Conservation (phyloP, 2,329 filamentous ascomycete genomes). For the Ceratocystis destructans region DNA sequence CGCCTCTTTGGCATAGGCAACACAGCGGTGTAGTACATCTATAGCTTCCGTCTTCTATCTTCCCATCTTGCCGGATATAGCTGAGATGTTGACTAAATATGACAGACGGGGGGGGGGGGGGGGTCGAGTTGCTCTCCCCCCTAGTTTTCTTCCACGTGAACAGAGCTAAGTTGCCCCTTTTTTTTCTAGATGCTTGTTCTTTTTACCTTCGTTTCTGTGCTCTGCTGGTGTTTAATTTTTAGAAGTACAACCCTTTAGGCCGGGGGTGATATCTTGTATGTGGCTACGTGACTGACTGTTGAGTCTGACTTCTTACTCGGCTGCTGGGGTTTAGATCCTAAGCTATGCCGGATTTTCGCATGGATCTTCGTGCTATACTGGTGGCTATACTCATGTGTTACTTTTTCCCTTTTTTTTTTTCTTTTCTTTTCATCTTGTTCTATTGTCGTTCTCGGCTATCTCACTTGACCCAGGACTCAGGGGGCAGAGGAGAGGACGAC, state of each 20-base stretch:
- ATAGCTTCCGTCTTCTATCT: background rate
- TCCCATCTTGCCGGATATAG: background rate
- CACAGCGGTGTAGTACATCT: background rate
- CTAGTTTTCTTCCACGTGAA: background rate
- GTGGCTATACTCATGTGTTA: background rate
- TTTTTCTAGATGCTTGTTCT: background rate
- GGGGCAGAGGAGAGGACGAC: background rate
- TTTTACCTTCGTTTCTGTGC: background rate
- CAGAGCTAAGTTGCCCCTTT: background rate
- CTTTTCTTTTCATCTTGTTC: background rate
- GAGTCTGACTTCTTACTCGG: background rate
- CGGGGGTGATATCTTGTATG: background rate
- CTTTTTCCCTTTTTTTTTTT: constrained; percentile 1
- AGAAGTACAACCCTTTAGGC: background rate
- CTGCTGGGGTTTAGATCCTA: constrained; percentile 2
- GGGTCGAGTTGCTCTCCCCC: background rate
- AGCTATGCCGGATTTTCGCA: constrained; percentile 7
- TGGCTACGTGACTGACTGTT: background rate
- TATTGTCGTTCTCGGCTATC: background rate
- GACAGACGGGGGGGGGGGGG: background rate
- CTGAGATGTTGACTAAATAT: background rate
- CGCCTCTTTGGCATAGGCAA: background rate
- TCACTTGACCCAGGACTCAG: background rate
- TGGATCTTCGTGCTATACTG: background rate
- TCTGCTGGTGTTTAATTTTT: too few species aligned